Evolutionary conservation across 2,329 filamentous ascomycete species (phyloP).

Genomic region (Fusarium transvaalense): DNA sequence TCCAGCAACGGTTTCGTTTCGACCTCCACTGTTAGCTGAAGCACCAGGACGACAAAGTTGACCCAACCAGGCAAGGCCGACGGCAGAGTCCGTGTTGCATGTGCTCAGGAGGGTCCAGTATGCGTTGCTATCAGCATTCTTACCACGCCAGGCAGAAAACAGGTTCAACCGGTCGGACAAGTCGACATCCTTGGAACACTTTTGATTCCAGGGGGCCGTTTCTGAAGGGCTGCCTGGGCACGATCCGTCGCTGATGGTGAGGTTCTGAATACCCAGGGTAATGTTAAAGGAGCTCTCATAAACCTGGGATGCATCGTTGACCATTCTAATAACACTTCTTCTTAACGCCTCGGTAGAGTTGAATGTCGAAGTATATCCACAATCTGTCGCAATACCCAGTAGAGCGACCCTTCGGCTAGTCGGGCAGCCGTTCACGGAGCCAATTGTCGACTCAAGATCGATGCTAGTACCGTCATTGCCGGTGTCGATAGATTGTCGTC

Average conservation of each 20-base stretch:
- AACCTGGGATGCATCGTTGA: conserved; percentile 87
- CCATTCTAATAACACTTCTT: conserved; percentile 81
- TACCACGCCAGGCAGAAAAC: conserved; percentile 90
- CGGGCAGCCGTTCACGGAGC: conserved; percentile 85
- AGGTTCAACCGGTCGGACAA: conserved; percentile 85
- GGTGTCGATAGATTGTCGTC: conserved; percentile 77
- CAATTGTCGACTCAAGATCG: conserved; percentile 83
- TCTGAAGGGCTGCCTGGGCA: conserved; percentile 78
- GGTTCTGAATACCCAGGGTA: conserved; percentile 86
- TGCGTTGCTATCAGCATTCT: conserved; percentile 81
- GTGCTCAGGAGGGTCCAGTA: conserved; percentile 93
- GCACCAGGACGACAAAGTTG: conserved; percentile 79
- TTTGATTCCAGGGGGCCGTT: conserved; percentile 85
- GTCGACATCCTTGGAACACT: conserved; percentile 71
- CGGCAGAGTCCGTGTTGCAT: conserved; percentile 84
- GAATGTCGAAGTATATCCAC: conserved; percentile 83
- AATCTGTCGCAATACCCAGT: conserved; percentile 93
- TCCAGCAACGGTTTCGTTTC: conserved; percentile 80
- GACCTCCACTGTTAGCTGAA: conserved; percentile 60
- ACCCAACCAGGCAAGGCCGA: conserved; percentile 93
- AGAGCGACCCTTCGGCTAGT: conserved; percentile 91
- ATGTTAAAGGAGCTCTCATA: conserved; percentile 97
- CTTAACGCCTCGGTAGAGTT: conserved; percentile 71
- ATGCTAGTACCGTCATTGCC: conserved; percentile 79
- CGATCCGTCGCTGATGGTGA: conserved; percentile 79